Conservation (phyloP, 2,329 filamentous ascomycete genomes). For the Talaromyces sp. region DNA sequence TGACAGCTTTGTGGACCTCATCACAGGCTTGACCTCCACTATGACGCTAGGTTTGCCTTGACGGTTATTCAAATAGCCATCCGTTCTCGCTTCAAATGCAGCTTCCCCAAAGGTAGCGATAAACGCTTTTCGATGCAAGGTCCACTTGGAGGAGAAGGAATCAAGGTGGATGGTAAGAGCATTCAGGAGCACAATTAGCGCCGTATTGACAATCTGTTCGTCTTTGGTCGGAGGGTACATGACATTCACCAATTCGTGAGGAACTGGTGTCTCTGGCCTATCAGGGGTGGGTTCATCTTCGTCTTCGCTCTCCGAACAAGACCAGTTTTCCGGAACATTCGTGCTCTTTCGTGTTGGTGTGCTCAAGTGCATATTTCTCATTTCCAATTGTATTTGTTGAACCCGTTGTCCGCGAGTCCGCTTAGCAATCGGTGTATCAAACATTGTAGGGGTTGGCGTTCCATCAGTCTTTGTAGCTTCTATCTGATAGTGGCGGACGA, state of each 20-base stretch:
- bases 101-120: neutral
- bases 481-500: neutral
- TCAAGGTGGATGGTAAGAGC: neutral
- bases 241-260: neutral
- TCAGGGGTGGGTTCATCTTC: neutral
- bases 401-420: neutral
- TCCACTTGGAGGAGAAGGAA: neutral
- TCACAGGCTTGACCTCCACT: slow-evolving; percentile 21
- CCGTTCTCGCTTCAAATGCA: neutral
- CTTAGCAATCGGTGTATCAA: neutral
- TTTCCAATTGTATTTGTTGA: neutral
- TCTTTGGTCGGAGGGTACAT: neutral
- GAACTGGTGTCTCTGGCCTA: neutral
- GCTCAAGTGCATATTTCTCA: neutral
- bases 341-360: neutral
- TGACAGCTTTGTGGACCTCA: neutral
- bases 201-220: neutral
- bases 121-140: neutral
- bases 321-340: neutral
- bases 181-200: neutral
- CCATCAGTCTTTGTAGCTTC: neutral
- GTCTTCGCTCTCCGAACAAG: neutral
- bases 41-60: slow-evolving; percentile 1
- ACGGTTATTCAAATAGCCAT: neutral
- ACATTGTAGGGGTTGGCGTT: neutral